A percentile compares a stretch with the other conserved stretches of the same genome.
Conservation (phyloP, 805 yeast species). For the Lachancea thermotolerans region DNA sequence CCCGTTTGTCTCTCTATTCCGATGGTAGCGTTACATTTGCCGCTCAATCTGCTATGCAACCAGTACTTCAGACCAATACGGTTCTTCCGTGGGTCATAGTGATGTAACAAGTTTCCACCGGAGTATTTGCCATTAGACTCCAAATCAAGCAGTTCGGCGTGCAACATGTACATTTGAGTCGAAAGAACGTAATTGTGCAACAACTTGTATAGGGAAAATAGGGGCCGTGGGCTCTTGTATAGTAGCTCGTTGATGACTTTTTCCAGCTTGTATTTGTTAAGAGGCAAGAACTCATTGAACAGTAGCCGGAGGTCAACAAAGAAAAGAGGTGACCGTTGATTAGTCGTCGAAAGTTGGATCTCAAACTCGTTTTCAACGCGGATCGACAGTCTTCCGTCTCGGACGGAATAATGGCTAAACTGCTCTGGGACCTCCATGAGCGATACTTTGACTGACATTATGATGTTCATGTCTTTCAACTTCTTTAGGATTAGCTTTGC, state of each 20-base stretch:
- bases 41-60: slow-evolving; percentile 28
- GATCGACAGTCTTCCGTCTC: slow-evolving; percentile 71
- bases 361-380: slow-evolving; percentile 59
- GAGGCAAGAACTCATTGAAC: slow-evolving; percentile 32
- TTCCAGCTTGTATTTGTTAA: slow-evolving; percentile 26
- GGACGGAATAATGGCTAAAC: slow-evolving; percentile 56
- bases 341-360: slow-evolving; percentile 71
- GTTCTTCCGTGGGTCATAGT: slow-evolving; percentile 30
- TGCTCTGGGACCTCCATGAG: slow-evolving; percentile 57
- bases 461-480: slow-evolving; percentile 61
- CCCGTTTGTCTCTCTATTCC: slow-evolving; percentile 25
- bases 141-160: slow-evolving; percentile 23
- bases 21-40: slow-evolving; percentile 25
- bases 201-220: slow-evolving; percentile 26
- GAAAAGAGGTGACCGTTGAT: slow-evolving; percentile 62
- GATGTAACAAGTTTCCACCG: slow-evolving; percentile 29
- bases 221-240: slow-evolving; percentile 24
- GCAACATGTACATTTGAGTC: slow-evolving; percentile 29
- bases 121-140: slow-evolving; percentile 29
- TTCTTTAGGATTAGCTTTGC: slow-evolving; percentile 53
- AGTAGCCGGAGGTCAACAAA: slow-evolving; percentile 69
- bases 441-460: slow-evolving; percentile 70
- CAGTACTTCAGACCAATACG: slow-evolving; percentile 29
- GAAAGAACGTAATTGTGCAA: slow-evolving; percentile 30
- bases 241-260: slow-evolving; percentile 30